phyloP scores from a whole-genome alignment of 164 flowering plant genomes.

The Litsea cubeba region DNA sequence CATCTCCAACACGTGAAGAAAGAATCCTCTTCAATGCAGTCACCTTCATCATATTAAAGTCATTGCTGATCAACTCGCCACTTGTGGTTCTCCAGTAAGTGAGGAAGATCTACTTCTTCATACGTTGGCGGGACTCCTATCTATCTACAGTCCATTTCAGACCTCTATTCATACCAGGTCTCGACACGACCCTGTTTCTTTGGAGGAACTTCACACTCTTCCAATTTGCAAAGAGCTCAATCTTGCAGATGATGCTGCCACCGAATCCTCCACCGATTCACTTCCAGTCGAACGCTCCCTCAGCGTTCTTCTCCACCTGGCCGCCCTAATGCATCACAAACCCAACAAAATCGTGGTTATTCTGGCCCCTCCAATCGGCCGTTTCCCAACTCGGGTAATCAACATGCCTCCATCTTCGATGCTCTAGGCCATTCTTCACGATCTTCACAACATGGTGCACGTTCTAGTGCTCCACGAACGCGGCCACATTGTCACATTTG shows the following conservation, averaged over 20 bases:
- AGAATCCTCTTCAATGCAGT: background rate
- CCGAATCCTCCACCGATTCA: no score
- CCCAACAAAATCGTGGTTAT: no score
- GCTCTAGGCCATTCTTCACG: no score
- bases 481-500: no score
- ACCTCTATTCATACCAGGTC: background rate
- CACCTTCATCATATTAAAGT: background rate
- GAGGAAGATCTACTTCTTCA: background rate
- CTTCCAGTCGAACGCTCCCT: no score
- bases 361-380: no score
- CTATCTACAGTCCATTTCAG: background rate
- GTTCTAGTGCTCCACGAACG: no score
- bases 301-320: no score
- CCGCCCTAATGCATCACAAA: no score
- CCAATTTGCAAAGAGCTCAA: background rate
- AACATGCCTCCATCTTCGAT: no score
- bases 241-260: background rate
- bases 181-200: background rate
- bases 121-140: background rate
- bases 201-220: conserved; percentile 2
- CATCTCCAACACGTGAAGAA: background rate
- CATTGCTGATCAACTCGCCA: background rate
- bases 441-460: no score
- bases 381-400: no score
- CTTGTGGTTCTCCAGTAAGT: background rate